These are phyloP conservation scores for Metroxylon sagu DNA, from an alignment of 176 grass and related monocot species.

Conservation along the genomic window DNA sequence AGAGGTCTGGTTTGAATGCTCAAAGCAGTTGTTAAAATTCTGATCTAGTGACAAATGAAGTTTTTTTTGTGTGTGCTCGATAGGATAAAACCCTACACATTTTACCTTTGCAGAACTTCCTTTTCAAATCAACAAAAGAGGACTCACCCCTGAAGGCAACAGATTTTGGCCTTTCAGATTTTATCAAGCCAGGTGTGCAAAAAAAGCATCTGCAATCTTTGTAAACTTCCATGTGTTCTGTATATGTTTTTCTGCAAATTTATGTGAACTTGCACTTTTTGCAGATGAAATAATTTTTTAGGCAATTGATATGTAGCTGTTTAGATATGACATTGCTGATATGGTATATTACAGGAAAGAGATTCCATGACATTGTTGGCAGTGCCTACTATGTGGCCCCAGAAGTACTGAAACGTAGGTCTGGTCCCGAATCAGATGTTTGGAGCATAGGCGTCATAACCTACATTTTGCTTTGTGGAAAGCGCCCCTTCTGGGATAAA, in stretches of 20 bases:
- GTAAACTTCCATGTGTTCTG: too few relatives aligned
- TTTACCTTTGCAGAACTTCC: constrained; percentile 67
- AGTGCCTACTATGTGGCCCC: constrained; percentile 96
- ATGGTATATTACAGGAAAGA: constrained; percentile 43
- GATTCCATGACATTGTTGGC: constrained; percentile 83
- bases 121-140: constrained; percentile 82
- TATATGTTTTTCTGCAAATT: constrained; percentile 10
- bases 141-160: constrained; percentile 81
- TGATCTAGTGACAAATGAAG: too few relatives aligned
- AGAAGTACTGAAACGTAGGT: constrained; percentile 79
- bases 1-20: constrained; percentile 38
- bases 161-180: constrained; percentile 97
- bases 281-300: too few relatives aligned
- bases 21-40: too few relatives aligned
- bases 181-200: constrained; percentile 74
- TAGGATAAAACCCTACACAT: background rate
- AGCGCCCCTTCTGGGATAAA: constrained; percentile 95
- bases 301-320: too few relatives aligned
- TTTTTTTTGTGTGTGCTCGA: too few relatives aligned
- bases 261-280: background rate
- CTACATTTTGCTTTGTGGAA: constrained; percentile 89
- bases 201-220: constrained; percentile 19
- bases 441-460: constrained; percentile 99
- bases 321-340: too few relatives aligned
- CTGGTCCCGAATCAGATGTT: constrained; percentile 82